Base-by-base conservation (phyloP, 2,329 filamentous ascomycete genomes). In the Ophiostoma quercus region DNA sequence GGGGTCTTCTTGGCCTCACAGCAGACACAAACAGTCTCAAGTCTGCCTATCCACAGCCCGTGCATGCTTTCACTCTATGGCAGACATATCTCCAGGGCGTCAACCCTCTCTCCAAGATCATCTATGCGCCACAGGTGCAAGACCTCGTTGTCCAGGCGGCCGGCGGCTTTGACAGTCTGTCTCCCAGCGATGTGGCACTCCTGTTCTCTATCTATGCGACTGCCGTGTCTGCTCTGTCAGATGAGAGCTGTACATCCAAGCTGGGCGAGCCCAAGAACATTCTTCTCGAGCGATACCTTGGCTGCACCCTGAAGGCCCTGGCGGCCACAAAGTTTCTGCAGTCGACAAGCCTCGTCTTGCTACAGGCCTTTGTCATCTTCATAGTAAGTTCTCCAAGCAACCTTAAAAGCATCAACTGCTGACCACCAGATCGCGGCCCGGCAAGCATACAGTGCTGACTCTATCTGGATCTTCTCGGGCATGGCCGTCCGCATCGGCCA, bases 91-190 rank as follows among this genome's bases (percentile, higher is more conserved):
- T 85, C 0, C 79, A 82, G 25, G 84, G 85, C 71, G 80, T 86
- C 57, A 82, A 86, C 71, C 84, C 84, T 74, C 63, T 86, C 25
- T 79, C 82, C 68, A 86, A 85, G 72, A 73, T 86, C 19, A 79
- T 84, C 6, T 83, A 86, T 72, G 77, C 82, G 4, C 83, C 84
- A 0, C 80, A 81, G 0, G 75, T 83, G 1, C 80, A 84, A 68
- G 73, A 73, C 8, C 71, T 74, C 16, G 72, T 76, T 7, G 70
- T 75, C 11, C 70, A 74, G 69, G 74, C 72, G 1, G 41, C 66
- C 1, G 22, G 67, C 1, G 32, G 62, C 51, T 68, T 71, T 2
- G 63, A 63, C 1, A 69, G 51, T 8, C 22, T 57, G n/a, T 22
- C 22, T 3, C 3, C n/a, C 3, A 12, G n/a, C 6, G 51, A 57